phyloP scores from a whole-genome alignment of 1,284 basidiomycete genomes.

The Afroboletus lepidellus region DNA sequence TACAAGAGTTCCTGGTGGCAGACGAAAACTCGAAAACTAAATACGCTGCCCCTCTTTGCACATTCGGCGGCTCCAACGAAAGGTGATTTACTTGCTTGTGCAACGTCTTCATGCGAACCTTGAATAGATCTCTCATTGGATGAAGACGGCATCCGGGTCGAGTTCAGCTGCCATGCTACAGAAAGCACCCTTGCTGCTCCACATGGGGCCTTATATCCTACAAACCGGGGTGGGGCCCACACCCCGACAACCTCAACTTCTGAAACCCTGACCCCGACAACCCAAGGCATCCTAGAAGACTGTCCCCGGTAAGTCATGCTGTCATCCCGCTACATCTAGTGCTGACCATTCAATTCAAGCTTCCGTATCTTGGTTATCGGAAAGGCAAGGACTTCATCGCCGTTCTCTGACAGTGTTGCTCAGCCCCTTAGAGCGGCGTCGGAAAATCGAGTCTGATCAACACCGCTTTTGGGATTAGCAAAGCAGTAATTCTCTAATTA shows the following conservation, averaged over 20 bases:
- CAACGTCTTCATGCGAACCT: not conserved
- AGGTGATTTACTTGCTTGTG: not conserved
- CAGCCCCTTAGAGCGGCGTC: not conserved
- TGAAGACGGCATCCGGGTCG: not conserved
- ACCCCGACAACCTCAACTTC: too few relatives aligned
- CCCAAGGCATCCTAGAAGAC: not conserved
- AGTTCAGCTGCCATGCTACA: not conserved
- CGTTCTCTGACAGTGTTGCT: not conserved
- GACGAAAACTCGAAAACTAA: not conserved
- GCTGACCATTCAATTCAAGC: not conserved
- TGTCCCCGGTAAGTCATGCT: not conserved
- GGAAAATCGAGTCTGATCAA: conserved; percentile 7
- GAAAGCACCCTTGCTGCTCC: too few relatives aligned
- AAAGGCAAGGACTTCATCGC: not conserved
- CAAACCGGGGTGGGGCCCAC: too few relatives aligned
- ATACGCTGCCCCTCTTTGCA: not conserved
- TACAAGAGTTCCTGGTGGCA: not conserved
- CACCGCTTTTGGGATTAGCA: not conserved
- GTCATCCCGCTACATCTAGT: not conserved
- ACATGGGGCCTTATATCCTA: too few relatives aligned
- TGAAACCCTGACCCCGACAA: not conserved
- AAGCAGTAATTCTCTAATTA: not conserved
- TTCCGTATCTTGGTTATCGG: conserved; percentile 11
- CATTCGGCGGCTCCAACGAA: not conserved
- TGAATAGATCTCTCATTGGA: not conserved